Percentiles rank a stretch among this genome's conserved stretches.
phyloP scores from a whole-genome alignment of 495 filamentous ascomycete genomes.

The Xylaria flabelliformis region DNA sequence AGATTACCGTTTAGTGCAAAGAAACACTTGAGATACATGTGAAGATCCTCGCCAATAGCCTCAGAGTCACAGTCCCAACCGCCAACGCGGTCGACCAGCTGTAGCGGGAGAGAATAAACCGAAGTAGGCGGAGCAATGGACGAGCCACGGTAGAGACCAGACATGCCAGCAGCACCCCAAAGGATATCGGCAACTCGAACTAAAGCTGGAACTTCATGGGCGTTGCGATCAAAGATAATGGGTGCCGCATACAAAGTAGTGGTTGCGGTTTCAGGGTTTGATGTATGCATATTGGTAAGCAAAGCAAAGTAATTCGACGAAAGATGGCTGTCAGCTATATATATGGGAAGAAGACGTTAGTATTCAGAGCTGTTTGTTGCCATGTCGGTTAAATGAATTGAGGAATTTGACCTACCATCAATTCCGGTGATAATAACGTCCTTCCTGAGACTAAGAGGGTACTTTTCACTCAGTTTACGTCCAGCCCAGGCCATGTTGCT shows the following conservation, averaged over 20 bases:
- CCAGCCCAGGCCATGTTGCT: conserved; percentile 73
- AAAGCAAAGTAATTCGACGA: conserved; percentile 67
- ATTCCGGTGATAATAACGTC: conserved; percentile 73
- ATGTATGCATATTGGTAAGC: conserved; percentile 64
- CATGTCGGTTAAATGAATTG: background rate
- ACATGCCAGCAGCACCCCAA: conserved; percentile 70
- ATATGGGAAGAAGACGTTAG: conserved; percentile 30
- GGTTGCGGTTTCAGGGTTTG: conserved; percentile 58
- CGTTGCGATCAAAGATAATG: conserved; percentile 76
- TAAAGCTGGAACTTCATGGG: conserved; percentile 67
- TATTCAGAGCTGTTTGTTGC: background rate
- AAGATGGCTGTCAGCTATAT: conserved; percentile 71
- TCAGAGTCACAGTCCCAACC: conserved; percentile 71
- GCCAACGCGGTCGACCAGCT: conserved; percentile 65
- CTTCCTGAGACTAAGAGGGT: conserved; percentile 55
- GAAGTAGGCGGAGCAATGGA: conserved; percentile 69
- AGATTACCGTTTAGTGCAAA: conserved; percentile 70
- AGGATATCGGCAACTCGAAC: conserved; percentile 72
- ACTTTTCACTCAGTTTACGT: conserved; percentile 63
- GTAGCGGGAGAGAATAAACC: conserved; percentile 70
- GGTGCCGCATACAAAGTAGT: conserved; percentile 70
- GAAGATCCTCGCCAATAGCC: conserved; percentile 74
- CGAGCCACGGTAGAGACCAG: conserved; percentile 65
- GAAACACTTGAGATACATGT: conserved; percentile 79
- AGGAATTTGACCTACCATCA: conserved; percentile 61